These are phyloP conservation scores for Nakazawaea wickerhamii DNA, from an alignment of 805 yeast genomes.

Conservation along the genomic window DNA sequence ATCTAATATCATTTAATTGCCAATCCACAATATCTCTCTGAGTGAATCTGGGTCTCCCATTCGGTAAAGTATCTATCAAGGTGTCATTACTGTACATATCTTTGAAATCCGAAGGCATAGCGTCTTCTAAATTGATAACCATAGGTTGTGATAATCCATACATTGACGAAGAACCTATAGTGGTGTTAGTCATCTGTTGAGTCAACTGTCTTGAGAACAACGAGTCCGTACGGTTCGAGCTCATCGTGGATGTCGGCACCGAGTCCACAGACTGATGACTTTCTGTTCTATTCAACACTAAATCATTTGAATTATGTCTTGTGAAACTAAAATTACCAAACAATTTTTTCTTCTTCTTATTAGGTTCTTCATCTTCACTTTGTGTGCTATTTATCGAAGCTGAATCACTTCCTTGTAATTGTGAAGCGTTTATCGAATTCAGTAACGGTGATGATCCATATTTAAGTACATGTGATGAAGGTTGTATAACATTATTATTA, in stretches of 20 bases:
- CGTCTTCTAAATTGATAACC: constrained; percentile 35
- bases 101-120: constrained; percentile 44
- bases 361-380: constrained; percentile 10
- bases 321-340: constrained; percentile 1
- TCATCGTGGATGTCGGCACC: background rate
- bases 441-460: constrained; percentile 29
- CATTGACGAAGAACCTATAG: background rate
- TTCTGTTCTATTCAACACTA: background rate
- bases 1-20: constrained; percentile 65
- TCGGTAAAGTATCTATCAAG: constrained; percentile 41
- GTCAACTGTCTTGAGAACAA: constrained; percentile 7
- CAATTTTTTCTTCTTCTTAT: constrained; percentile 11
- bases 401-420: constrained; percentile 1
- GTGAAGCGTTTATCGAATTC: constrained; percentile 15
- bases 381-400: background rate
- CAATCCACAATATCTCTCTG: constrained; percentile 61
- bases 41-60: constrained; percentile 61
- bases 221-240: constrained; percentile 1
- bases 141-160: constrained; percentile 9
- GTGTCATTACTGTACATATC: constrained; percentile 58
- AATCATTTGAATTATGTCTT: constrained; percentile 1
- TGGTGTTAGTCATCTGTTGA: constrained; percentile 6
- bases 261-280: background rate
- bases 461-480: constrained; percentile 15
- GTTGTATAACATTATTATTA: background rate